Percentiles rank a stretch among this genome's conserved stretches.
These are phyloP conservation scores for Podospora australis DNA, from an alignment of 495 filamentous ascomycete genomes.

Conservation along the genomic window DNA sequence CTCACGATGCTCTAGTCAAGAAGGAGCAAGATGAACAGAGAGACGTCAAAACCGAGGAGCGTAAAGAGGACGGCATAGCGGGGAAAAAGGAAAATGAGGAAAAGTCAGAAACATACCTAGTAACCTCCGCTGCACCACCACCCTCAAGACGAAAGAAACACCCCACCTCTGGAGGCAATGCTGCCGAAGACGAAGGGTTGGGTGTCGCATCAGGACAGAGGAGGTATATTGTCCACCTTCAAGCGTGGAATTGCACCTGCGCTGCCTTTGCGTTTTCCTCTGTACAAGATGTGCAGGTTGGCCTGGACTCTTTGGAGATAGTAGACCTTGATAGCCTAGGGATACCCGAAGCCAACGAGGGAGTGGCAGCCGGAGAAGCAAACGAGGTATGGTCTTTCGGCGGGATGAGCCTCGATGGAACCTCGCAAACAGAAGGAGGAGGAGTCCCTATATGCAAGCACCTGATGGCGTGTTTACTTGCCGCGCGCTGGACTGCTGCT, in stretches of 20 bases:
- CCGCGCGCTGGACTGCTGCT: conserved; percentile 54
- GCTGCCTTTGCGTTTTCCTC: conserved; percentile 69
- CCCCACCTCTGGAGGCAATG: conserved; percentile 16
- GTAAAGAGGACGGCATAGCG: neutral
- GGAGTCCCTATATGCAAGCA: conserved; percentile 73
- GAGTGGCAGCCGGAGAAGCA: neutral
- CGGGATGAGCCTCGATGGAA: conserved; percentile 27
- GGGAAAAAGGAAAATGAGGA: neutral
- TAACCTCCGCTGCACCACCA: conserved; percentile 27
- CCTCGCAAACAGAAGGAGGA: conserved; percentile 21
- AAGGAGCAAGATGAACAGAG: neutral
- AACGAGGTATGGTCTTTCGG: conserved; percentile 32
- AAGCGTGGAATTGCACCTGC: conserved; percentile 87
- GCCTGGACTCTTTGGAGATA: no score
- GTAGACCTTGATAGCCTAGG: no score
- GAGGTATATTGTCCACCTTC: conserved; percentile 61
- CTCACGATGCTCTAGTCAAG: neutral
- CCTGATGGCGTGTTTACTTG: conserved; percentile 74
- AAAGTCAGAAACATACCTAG: conserved; percentile 26
- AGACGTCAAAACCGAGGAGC: neutral
- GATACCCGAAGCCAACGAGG: no score
- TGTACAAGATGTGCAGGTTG: conserved; percentile 43
- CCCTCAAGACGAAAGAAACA: conserved; percentile 8
- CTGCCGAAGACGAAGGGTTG: neutral
- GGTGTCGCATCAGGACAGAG: neutral